Percentiles rank a stretch among this genome's conserved stretches.
These are phyloP conservation scores for Anacardium occidentale DNA, from an alignment of 345 rosid genomes.

Conservation along the genomic window DNA sequence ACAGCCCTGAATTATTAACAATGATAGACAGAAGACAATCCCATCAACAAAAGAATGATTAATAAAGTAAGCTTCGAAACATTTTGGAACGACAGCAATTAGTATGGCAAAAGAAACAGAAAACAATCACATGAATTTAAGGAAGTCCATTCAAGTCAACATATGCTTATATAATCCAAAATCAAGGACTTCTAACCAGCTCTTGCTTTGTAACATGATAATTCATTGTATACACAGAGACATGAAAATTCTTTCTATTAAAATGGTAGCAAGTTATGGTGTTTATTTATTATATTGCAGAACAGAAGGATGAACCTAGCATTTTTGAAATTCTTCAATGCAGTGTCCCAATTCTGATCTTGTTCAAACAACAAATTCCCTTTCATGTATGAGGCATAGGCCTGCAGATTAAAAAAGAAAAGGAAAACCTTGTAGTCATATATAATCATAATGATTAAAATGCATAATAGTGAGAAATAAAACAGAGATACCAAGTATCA, in stretches of 20 bases:
- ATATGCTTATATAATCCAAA: neutral
- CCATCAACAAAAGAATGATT: neutral
- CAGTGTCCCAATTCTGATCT: constrained; percentile 91
- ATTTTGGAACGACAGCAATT: neutral
- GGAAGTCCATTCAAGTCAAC: neutral
- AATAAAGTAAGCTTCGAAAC: neutral
- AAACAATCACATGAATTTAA: neutral
- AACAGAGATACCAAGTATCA: neutral
- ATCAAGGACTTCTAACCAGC: neutral
- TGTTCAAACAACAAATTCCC: constrained; percentile 93
- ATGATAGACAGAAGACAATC: neutral
- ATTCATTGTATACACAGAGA: neutral
- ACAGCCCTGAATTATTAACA: constrained; percentile 61
- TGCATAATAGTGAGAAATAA: neutral
- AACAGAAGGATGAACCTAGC: constrained; percentile 68
- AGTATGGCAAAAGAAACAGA: neutral
- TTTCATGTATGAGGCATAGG: constrained; percentile 98
- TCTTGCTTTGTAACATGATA: neutral
- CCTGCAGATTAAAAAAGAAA: constrained; percentile 44
- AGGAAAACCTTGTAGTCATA: neutral
- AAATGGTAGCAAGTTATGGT: neutral
- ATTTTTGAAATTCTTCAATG: constrained; percentile 79
- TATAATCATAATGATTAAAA: constrained; percentile 6
- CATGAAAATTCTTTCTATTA: neutral
- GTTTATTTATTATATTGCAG: neutral